Evolutionary conservation across 768 basidiomycete species (phyloP).

Genomic region (Kwoniella sp.): DNA sequence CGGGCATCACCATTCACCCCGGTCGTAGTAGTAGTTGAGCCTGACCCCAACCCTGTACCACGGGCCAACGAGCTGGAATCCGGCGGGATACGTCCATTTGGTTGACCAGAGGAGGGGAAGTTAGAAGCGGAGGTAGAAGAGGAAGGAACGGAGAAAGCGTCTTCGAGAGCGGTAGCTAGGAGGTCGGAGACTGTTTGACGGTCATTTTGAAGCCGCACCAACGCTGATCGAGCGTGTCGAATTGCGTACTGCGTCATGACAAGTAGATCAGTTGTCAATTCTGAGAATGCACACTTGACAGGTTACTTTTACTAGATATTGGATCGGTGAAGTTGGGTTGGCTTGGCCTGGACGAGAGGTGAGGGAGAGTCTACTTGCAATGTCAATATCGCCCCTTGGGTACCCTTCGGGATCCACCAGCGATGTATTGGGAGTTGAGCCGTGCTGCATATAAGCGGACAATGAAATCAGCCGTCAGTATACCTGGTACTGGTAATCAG

Average conservation of each 20-base stretch:
- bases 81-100: conserved; percentile 14
- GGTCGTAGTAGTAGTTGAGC: too few species aligned
- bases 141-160: conserved; percentile 61
- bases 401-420: conserved; percentile 86
- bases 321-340: too few species aligned
- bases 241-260: conserved; percentile 54
- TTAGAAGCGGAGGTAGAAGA: conserved; percentile 53
- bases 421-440: conserved; percentile 60
- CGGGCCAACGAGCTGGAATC: conserved; percentile 20
- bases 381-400: conserved; percentile 76
- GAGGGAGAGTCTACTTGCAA: conserved; percentile 66
- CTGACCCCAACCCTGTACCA: too few species aligned
- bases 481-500: too few species aligned
- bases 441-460: conserved; percentile 22
- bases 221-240: conserved; percentile 63
- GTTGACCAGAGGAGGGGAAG: conserved; percentile 16
- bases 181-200: conserved; percentile 66
- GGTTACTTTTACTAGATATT: too few species aligned
- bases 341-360: too few species aligned
- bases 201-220: conserved; percentile 83
- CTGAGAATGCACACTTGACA: too few species aligned
- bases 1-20: conserved; percentile 31
- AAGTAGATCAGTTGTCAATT: too few species aligned
- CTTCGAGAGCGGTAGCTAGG: conserved; percentile 70
- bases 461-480: neutral